Evolutionary conservation across 345 rosid species (phyloP).

Genomic region (Eutrema heterophyllum): DNA sequence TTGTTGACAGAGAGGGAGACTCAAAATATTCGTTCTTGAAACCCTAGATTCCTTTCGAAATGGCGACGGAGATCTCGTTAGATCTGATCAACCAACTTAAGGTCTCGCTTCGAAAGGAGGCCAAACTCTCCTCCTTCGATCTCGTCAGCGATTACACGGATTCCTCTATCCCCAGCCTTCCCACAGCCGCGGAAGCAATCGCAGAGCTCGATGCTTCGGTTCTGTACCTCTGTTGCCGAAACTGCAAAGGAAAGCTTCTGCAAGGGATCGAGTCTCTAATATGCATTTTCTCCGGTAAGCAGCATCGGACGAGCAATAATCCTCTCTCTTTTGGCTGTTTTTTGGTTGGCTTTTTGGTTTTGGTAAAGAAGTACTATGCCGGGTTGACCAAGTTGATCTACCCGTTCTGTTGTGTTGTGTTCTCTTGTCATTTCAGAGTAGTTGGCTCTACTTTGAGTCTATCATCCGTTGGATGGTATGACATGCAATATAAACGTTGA

Average conservation of each 20-base stretch:
- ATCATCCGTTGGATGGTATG: too few species aligned
- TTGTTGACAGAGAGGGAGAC: not conserved
- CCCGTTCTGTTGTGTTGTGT: too few species aligned
- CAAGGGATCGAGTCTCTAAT: constrained; percentile 51
- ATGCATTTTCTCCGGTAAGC: constrained; percentile 78
- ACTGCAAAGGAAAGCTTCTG: constrained; percentile 65
- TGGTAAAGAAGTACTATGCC: too few species aligned
- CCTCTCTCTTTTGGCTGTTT: too few species aligned
- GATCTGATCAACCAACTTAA: constrained; percentile 53
- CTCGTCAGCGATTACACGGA: constrained; percentile 36
- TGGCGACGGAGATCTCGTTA: constrained; percentile 55
- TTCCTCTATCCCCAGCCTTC: constrained; percentile 27
- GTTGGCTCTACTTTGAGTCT: too few species aligned
- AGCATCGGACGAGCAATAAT: constrained; percentile 32
- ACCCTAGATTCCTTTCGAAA: constrained; percentile 26
- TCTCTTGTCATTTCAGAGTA: too few species aligned
- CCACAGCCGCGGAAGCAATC: constrained; percentile 41
- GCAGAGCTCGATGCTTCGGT: constrained; percentile 61
- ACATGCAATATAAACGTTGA: too few species aligned
- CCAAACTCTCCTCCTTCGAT: constrained; percentile 51
- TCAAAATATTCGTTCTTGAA: not conserved
- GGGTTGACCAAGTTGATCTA: too few species aligned
- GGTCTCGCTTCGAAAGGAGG: constrained; percentile 57
- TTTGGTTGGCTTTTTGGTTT: too few species aligned
- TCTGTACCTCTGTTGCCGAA: constrained; percentile 54